Evolutionary conservation across 495 filamentous ascomycete species (phyloP), one percentile per base, ranked within the genome.

Genomic region (Apodospora peruviana): DNA sequence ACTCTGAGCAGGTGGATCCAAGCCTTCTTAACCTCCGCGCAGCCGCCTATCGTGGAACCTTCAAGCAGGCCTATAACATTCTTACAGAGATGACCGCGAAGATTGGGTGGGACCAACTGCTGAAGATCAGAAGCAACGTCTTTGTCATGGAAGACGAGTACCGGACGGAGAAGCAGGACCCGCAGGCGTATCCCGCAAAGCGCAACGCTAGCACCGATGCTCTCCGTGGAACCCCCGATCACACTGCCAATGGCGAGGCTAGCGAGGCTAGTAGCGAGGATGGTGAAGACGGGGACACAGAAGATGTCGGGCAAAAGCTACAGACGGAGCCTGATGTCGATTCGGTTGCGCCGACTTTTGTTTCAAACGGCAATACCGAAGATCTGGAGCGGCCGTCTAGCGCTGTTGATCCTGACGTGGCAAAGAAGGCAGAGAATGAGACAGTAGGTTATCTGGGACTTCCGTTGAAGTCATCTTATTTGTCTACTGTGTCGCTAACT

Each of bases 131-230:
- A 43, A 96, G 91, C 68, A 88, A 91, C 50, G 93, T 97, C 4
- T 98, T 98, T 57, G 94, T 98, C 23, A 98, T 98, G 93, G 93
- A 98, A 60, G 93, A 98, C 59, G 93, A 98, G 64, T 98, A 98
- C 56, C 81, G 94, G 14, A 84, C 80, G 45, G 93, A 98, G 68
- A 91, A 88, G 55, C 85, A 93, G 50, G 83, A 85, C 47, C 63
- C 72, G n/a, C 73, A 78, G 42, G 61, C 70, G 36, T 71, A 72
- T 14, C 63, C 74, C 2, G 61, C 74, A 23, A 81, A 80, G 40
- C 77, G 82, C 20, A 89, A 82, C 57, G 81, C 87, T 22, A 91
- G 88, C 68, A 90, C 83, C 23, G 82, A 83, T 50, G 88, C 80
- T 41, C 69, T 93, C 14, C 79, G 82, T 48, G 83, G 80, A 45